These are phyloP conservation scores for Gossypium longicalyx DNA, from an alignment of 345 rosid genomes.

Conservation along the genomic window DNA sequence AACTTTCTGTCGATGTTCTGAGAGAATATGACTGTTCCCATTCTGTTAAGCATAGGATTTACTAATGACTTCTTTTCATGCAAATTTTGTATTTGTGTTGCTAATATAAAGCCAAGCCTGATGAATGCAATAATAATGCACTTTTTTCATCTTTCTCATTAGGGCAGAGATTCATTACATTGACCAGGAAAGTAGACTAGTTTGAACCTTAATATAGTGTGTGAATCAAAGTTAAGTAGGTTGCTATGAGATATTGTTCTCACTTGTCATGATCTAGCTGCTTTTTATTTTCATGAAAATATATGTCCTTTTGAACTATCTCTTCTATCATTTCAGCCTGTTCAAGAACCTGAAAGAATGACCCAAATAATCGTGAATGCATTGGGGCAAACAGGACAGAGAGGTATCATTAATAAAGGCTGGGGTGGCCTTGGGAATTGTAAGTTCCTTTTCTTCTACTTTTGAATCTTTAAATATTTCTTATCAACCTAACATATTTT, in stretches of 20 bases:
- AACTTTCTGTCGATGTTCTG: background rate
- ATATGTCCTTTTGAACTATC: background rate
- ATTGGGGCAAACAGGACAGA: conserved; percentile 48
- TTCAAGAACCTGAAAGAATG: conserved; percentile 64
- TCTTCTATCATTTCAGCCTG: conserved; percentile 41
- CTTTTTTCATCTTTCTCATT: background rate
- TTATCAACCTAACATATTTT: background rate
- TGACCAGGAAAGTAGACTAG: background rate
- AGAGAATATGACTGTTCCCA: background rate
- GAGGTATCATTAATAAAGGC: conserved; percentile 92
- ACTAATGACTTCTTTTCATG: background rate
- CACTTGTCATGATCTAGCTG: background rate
- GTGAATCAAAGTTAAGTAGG: background rate
- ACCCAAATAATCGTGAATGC: conserved; percentile 53
- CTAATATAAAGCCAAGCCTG: background rate
- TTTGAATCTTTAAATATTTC: background rate
- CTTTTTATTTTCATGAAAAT: background rate
- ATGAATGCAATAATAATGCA: background rate
- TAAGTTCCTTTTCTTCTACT: conserved; percentile 24
- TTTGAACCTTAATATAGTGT: background rate
- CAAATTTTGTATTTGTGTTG: conserved; percentile 8
- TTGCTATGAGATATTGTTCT: background rate
- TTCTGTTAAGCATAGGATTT: background rate
- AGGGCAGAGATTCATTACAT: background rate
- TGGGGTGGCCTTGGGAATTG: conserved; percentile 85